Conservation (phyloP, 2,329 filamentous ascomycete genomes). For the Nectriaceae sp. region DNA sequence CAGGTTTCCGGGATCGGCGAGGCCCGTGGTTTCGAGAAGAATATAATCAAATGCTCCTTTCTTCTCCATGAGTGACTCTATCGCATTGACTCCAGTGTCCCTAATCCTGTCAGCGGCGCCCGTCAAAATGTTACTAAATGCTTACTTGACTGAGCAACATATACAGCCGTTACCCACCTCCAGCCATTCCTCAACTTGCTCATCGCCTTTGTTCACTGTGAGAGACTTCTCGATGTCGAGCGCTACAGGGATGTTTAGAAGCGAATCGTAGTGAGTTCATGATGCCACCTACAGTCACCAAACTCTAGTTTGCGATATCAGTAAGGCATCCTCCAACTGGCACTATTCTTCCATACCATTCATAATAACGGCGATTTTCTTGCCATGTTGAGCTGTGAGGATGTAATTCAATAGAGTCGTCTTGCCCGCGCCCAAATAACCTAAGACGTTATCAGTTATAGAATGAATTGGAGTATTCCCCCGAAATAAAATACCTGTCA, state of each 20-base stretch:
- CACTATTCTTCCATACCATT: constrained; percentile 59
- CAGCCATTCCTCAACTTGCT: constrained; percentile 90
- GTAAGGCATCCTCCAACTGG: neutral
- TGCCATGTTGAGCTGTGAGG: constrained; percentile 89
- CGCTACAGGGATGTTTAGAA: constrained; percentile 50
- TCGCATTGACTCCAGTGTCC: constrained; percentile 90
- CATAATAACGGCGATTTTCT: constrained; percentile 96
- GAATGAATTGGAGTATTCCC: neutral
- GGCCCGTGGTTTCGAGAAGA: constrained; percentile 89
- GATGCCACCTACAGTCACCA: constrained; percentile 66
- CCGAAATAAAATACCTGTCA: constrained; percentile 69
- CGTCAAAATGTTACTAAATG: neutral
- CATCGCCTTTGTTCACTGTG: constrained; percentile 81
- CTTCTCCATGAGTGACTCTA: constrained; percentile 93
- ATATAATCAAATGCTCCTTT: constrained; percentile 97
- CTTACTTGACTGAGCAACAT: constrained; percentile 92
- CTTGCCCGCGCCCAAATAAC: constrained; percentile 94
- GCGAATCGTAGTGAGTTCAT: neutral
- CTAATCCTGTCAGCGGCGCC: constrained; percentile 43
- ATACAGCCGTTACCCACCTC: constrained; percentile 96
- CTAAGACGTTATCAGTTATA: constrained; percentile 32
- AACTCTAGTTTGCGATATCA: constrained; percentile 60
- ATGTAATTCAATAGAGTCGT: constrained; percentile 97
- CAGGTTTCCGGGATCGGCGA: constrained; percentile 94
- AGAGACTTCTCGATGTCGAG: constrained; percentile 95